Percentiles rank a stretch among this genome's conserved stretches.
Conservation (phyloP, 208 protist genomes). For the Blastocrithidia nonstop region DNA sequence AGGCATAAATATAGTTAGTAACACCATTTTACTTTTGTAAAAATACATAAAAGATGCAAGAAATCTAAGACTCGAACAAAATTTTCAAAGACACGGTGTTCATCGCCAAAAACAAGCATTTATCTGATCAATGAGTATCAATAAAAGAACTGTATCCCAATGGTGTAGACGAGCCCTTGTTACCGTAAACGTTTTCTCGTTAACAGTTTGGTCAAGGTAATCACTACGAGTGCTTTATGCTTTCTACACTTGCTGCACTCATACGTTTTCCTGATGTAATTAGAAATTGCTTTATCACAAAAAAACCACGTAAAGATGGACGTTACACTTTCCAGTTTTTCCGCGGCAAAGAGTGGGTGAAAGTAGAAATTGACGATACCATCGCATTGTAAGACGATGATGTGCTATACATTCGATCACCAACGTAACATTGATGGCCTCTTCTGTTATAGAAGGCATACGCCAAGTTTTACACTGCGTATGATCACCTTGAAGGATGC, state of each 20-base stretch:
- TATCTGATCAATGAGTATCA: conserved; percentile 36
- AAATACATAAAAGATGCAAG: conserved; percentile 11
- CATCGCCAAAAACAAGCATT: conserved; percentile 26
- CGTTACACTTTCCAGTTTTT: conserved; percentile 81
- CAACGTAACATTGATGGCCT: conserved; percentile 69
- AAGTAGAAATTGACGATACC: conserved; percentile 66
- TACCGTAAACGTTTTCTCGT: conserved; percentile 36
- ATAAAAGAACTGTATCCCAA: conserved; percentile 56
- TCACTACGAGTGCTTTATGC: conserved; percentile 79
- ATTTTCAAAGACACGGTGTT: conserved; percentile 56
- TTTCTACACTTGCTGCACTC: conserved; percentile 42
- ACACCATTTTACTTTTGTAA: neutral
- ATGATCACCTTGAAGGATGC: conserved; percentile 60
- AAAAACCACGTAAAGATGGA: conserved; percentile 56
- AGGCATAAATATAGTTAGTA: conserved; percentile 1
- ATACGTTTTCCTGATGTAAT: conserved; percentile 57
- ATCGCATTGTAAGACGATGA: conserved; percentile 40
- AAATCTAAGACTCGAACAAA: conserved; percentile 37
- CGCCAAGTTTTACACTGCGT: conserved; percentile 76
- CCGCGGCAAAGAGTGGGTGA: conserved; percentile 46
- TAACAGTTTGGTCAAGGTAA: conserved; percentile 67
- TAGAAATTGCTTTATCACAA: conserved; percentile 64
- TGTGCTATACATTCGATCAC: conserved; percentile 46
- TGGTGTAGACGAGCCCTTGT: conserved; percentile 26
- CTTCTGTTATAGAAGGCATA: conserved; percentile 85